Base-by-base conservation (phyloP, 2,329 filamentous ascomycete genomes). In the Aspergillus carbonarius region DNA sequence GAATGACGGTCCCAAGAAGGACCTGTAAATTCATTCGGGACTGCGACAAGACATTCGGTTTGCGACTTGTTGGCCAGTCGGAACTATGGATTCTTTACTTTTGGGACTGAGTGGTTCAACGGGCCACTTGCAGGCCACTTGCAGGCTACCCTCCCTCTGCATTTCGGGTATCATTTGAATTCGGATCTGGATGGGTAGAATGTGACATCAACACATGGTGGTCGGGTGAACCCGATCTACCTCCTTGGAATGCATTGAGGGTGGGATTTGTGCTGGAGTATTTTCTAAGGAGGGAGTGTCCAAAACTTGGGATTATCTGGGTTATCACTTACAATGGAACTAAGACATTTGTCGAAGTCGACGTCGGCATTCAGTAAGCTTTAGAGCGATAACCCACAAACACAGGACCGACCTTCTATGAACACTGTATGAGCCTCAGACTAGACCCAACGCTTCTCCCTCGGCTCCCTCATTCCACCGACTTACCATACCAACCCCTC, bases 1-100 rank as follows among this genome's bases (percentile, higher is more conserved):
- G 10, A 78, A 82, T 58, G 71, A 72, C 54, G 77, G 74, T 37
- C 77, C 81, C 56, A 85, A 84, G 79, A 86, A 85, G 76, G 79
- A 81, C 66, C 74, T 80, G 69, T 86, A 78, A 76, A 64, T 8
- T 12, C 23, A 12, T 15, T 48, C 27, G 25, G 7, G n/a, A 17
- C 12, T 32, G 25, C 10, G 7, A 15, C 44, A 9, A 12, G 44
- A 32, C 5, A 35, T 40, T 30, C 35, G 13, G 30, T 20, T 9
- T 23, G 18, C 17, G n/a, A n/a, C 12, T 20, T 18, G 48, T 15
- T 35, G 30, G 30, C 13, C 48, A 51, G 13, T 12, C 15, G 48
- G 20, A 30, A 35, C 9, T 23, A n/a, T 18, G 17, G 34, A 25
- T 23, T 25, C 23, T 13, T 50, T 35, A 13, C 17, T 48, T 48